Evolutionary conservation across 2,329 filamentous ascomycete species (phyloP).

Genomic region (Hirsutella thompsonii): DNA sequence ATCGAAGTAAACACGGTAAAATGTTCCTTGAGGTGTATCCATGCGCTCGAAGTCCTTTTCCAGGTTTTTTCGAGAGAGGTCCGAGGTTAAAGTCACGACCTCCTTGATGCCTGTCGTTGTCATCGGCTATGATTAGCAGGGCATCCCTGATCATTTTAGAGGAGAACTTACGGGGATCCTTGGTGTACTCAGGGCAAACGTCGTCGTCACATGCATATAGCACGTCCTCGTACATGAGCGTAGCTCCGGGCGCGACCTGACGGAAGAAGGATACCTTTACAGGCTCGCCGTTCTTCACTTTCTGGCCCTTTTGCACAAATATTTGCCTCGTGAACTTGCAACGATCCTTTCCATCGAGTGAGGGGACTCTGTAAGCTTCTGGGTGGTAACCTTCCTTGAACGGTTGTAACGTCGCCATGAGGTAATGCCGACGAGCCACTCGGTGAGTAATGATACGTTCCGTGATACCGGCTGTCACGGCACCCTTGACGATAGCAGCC

Average conservation of each 20-base stretch:
- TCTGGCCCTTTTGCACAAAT: conserved; percentile 95
- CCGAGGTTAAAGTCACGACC: conserved; percentile 92
- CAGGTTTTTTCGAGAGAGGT: conserved; percentile 93
- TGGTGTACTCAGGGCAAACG: conserved; percentile 96
- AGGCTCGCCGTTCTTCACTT: conserved; percentile 97
- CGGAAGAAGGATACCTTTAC: conserved; percentile 99
- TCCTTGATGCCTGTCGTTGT: conserved; percentile 79
- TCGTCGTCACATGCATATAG: conserved; percentile 96
- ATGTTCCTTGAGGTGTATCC: conserved; percentile 95
- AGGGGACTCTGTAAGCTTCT: conserved; percentile 94
- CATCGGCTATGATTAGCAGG: too few species aligned
- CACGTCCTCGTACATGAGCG: conserved; percentile 98
- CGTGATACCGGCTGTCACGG: conserved; percentile 93
- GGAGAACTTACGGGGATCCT: conserved; percentile 81
- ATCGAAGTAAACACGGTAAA: conserved; percentile 73
- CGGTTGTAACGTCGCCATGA: conserved; percentile 96
- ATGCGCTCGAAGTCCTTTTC: conserved; percentile 99
- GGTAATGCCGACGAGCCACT: conserved; percentile 92
- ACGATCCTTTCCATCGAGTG: conserved; percentile 88
- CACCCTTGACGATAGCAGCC: conserved; percentile 95
- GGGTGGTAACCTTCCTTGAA: conserved; percentile 99
- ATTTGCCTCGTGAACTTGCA: conserved; percentile 99
- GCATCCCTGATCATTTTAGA: too few species aligned
- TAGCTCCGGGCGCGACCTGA: conserved; percentile 92
- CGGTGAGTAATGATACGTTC: conserved; percentile 94